Evolutionary conservation across 306 rosid genomes (phyloP).

Genomic region (Lablab purpureus): DNA sequence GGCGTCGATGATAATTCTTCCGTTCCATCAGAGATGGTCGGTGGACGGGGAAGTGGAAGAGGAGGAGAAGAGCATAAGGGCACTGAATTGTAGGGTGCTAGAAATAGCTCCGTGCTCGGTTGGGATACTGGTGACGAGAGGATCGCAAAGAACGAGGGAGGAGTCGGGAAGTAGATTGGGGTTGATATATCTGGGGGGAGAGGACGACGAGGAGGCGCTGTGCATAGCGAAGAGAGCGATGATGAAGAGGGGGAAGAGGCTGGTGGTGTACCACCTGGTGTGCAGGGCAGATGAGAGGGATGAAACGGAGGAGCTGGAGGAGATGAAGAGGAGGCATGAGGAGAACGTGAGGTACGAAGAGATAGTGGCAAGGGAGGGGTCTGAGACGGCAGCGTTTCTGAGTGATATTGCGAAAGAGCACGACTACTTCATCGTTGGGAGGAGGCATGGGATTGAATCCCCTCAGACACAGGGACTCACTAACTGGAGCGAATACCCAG

Average conservation of each 20-base stretch:
- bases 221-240: slow-evolving; percentile 54
- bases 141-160: neutral
- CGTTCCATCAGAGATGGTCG: slow-evolving; percentile 62
- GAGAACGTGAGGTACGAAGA: slow-evolving; percentile 22
- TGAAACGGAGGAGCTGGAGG: neutral
- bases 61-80: slow-evolving; percentile 49
- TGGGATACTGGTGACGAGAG: slow-evolving; percentile 54
- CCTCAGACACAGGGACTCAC: slow-evolving; percentile 60
- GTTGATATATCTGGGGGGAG: slow-evolving; percentile 61
- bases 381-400: slow-evolving; percentile 43
- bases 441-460: slow-evolving; percentile 39
- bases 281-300: neutral
- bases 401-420: slow-evolving; percentile 45
- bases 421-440: slow-evolving; percentile 71
- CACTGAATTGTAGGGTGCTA: slow-evolving; percentile 51
- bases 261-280: slow-evolving; percentile 53
- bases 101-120: slow-evolving; percentile 65
- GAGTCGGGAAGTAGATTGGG: slow-evolving; percentile 28
- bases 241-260: neutral
- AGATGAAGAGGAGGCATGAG: neutral
- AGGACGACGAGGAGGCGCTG: slow-evolving; percentile 65
- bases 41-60: slow-evolving; percentile 50
- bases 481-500: slow-evolving; percentile 74
- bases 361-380: slow-evolving; percentile 31
- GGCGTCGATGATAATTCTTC: slow-evolving; percentile 58